Conservation (phyloP, 2,329 filamentous ascomycete genomes). For the Sporothrix variecibatus region DNA sequence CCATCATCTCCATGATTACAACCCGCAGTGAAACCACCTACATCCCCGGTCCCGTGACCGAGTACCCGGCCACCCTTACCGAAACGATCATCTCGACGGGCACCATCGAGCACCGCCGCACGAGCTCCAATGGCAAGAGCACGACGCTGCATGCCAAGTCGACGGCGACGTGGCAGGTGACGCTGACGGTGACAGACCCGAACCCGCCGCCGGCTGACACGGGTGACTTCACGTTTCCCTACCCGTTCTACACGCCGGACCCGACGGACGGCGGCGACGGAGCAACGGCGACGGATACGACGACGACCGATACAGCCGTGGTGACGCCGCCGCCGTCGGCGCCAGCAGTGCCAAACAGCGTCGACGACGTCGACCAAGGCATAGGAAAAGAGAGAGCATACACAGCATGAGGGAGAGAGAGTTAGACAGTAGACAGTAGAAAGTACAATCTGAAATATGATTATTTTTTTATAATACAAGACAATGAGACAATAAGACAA, state of each 20-base stretch:
- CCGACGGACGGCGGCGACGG: background rate
- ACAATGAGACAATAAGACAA: no score
- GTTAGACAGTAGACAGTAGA: background rate
- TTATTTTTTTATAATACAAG: background rate
- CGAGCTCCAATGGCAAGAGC: slow-evolving; percentile 22
- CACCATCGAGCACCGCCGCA: slow-evolving; percentile 25
- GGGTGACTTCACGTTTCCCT: slow-evolving; percentile 22
- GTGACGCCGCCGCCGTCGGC: background rate
- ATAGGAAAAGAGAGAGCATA: background rate
- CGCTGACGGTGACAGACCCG: slow-evolving; percentile 23
- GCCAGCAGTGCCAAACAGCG: background rate
- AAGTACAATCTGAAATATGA: background rate
- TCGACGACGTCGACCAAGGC: background rate
- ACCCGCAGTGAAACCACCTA: slow-evolving; percentile 23
- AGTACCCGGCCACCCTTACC: slow-evolving; percentile 22
- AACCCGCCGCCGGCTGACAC: slow-evolving; percentile 26
- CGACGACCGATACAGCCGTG: background rate
- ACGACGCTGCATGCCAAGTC: slow-evolving; percentile 25
- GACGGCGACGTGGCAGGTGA: slow-evolving; percentile 24
- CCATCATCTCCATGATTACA: slow-evolving; percentile 27
- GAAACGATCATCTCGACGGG: slow-evolving; percentile 23
- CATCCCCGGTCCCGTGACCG: slow-evolving; percentile 25
- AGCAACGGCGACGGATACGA: background rate
- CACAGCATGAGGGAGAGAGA: background rate
- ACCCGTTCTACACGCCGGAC: slow-evolving; percentile 20